Percentiles rank a stretch among this genome's conserved stretches.
phyloP scores from a whole-genome alignment of 2,329 filamentous ascomycete genomes.

The Leptographium wingfieldii region DNA sequence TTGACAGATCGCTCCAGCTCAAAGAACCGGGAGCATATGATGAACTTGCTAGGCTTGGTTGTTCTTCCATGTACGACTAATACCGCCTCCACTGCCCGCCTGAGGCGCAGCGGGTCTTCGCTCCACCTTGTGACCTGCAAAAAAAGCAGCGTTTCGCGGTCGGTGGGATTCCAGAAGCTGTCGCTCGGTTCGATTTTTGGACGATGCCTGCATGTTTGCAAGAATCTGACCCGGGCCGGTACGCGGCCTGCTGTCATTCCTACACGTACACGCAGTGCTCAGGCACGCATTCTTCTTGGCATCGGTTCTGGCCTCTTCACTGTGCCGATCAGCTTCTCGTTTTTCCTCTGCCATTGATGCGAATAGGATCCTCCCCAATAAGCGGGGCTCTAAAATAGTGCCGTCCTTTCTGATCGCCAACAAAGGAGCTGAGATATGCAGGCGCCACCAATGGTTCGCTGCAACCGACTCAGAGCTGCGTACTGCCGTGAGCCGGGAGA shows the following conservation, averaged over 20 bases:
- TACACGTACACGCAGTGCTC: neutral
- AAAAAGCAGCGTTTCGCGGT: neutral
- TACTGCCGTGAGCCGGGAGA: neutral
- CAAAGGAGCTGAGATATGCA: neutral
- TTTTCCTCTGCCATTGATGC: neutral
- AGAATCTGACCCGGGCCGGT: neutral
- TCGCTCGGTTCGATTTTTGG: neutral
- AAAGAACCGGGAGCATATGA: neutral
- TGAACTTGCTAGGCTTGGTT: neutral
- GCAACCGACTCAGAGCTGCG: too few relatives aligned
- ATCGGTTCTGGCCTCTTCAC: neutral
- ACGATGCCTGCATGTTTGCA: neutral
- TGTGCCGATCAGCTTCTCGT: neutral
- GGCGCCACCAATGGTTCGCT: neutral
- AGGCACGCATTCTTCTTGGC: neutral
- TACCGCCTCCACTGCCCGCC: neutral
- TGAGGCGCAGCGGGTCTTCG: neutral
- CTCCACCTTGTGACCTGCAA: conserved; percentile 1
- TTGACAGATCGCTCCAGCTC: neutral
- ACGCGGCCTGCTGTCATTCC: neutral
- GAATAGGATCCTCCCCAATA: neutral
- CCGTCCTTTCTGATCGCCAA: neutral
- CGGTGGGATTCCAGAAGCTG: neutral
- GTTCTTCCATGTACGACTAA: neutral
- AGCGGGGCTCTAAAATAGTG: neutral